Evolutionary conservation across 2,329 filamentous ascomycete species (phyloP).

Genomic region (Lomentospora prolificans): DNA sequence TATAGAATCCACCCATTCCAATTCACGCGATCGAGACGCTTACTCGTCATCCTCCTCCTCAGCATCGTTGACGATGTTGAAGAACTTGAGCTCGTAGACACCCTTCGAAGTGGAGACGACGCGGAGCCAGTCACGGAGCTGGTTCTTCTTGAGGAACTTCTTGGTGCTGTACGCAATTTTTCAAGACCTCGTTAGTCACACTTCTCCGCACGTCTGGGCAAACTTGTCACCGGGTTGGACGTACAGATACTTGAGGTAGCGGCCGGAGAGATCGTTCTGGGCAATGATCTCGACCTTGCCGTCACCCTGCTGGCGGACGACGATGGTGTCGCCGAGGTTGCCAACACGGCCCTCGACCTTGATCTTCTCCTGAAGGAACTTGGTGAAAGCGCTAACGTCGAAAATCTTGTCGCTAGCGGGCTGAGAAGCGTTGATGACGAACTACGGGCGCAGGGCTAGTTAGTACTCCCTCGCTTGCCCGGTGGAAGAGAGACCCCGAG

Average conservation of each 20-base stretch:
- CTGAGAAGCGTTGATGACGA: conserved; percentile 98
- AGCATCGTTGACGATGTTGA: conserved; percentile 99
- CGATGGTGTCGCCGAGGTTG: conserved; percentile 90
- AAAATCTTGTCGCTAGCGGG: conserved; percentile 99
- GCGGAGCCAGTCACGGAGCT: conserved; percentile 99
- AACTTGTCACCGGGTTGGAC: too few species aligned
- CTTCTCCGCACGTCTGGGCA: too few species aligned
- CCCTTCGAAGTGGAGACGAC: conserved; percentile 97
- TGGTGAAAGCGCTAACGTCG: conserved; percentile 96
- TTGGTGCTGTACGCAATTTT: conserved; percentile 60
- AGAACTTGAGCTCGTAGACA: conserved; percentile 99
- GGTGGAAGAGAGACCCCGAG: background rate
- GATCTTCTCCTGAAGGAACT: conserved; percentile 99
- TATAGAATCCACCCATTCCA: conserved; percentile 5
- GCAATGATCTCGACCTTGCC: conserved; percentile 97
- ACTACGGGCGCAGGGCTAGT: conserved; percentile 44
- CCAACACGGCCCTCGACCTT: conserved; percentile 98
- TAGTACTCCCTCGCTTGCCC: background rate
- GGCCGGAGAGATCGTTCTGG: conserved; percentile 95
- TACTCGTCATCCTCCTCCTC: conserved; percentile 98
- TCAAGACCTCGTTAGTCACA: background rate
- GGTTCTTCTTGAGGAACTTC: conserved; percentile 99
- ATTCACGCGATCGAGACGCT: conserved; percentile 26
- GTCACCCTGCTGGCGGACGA: conserved; percentile 83
- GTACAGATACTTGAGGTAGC: conserved; percentile 99